Base-by-base conservation (phyloP, 768 basidiomycete genomes). In the Tephrocybe rancida region DNA sequence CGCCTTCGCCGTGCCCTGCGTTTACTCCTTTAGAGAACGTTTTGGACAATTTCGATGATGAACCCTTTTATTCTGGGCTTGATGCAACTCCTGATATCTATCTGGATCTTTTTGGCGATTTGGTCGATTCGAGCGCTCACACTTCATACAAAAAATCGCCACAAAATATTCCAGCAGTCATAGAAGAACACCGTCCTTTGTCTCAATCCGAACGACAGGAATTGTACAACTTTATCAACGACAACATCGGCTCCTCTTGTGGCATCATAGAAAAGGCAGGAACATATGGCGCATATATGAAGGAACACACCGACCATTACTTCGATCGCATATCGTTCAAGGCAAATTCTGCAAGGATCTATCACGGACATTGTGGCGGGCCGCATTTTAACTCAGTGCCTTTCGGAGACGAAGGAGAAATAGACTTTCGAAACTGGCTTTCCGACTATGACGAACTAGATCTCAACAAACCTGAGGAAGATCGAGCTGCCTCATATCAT, bases 211-310 rank as follows among this genome's bases (percentile, higher is more conserved):
- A 85, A 62, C 80, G 84, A 29, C 64, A 69, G 48, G 77, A 73
- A 22, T 69, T 81, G 52, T 87, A 87, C 58, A 70, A 77, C 44
- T 66, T 79, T 24, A 67, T 87, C 34, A 75, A 80, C 53, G 72
- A 70, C 56, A 76, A 70, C 39, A 73, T 86, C 45, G 78, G 77
- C 13, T 73, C 74, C 52, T 69, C 75, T 18, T 51, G 63, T 27
- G 77, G 77, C 37, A 71, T 82, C 38, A 73, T 78, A 55, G 81
- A 85, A 62, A 73, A 70, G 39, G 72, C 77, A 52, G 82, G 80
- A 19, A 76, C 78, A 8, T 85, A 86, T 62, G 71, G 70, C 54
- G 67, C 70, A 44, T 73, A 76, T 58, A 84, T 83, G 83, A 69
- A 76, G 48, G 71, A 76, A 46, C 77, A 73, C 58, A 68, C 71